Evolutionary conservation across 2,329 filamentous ascomycete species (phyloP), one percentile per base, ranked within the genome.

Genomic region (Ophiostoma sp.): DNA sequence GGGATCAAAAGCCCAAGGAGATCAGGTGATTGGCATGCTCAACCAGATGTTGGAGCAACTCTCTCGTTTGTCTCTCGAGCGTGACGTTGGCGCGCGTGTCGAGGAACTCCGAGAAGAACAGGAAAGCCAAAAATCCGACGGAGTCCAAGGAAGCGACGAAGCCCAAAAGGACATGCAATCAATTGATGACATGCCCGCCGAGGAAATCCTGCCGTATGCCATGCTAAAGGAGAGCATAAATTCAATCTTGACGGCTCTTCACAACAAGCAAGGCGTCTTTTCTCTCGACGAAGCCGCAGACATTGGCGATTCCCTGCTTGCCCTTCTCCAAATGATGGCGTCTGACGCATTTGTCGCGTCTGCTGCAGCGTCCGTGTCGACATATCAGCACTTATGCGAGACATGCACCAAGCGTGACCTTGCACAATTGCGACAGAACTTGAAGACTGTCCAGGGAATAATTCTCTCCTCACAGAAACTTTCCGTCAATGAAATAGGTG

Each of bases 191-290:
- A 61, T 15, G 22, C 57, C 57, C 57, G 28, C 57, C 57, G 28
- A 61, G 12, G 57, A 61, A 12, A 33, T 61, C 57, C 57, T 61
- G 57, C 57, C 57, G 17, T 61, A n/a, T 61, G 57, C 12, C 28
- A 9, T 61, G 57, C 57, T 61, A n/a, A 31, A 31, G 28, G 57
- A 61, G 3, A 61, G 57, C 57, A 61, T 61, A 3, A n/a, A 36
- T 19, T 61, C 57, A 11, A 61, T 61, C 57, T 31, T 61, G 57
- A 36, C 57, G 7, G 57, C 57, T 61, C 57, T 61, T 36, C 57
- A 61, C 28, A 31, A 61, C 57, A 61, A 61, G 57, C 57, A 61
- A 31, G 57, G 57, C 57, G 22, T 61, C 57, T 61, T 61, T 61
- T 31, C 57, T 61, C 57, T 61, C 31, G 31, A 61, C 28, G 57